Percentiles rank a stretch among this genome's conserved stretches.
These are phyloP conservation scores for Paratinospora sagittata DNA, from an alignment of 164 flowering plant genomes.

Conservation along the genomic window DNA sequence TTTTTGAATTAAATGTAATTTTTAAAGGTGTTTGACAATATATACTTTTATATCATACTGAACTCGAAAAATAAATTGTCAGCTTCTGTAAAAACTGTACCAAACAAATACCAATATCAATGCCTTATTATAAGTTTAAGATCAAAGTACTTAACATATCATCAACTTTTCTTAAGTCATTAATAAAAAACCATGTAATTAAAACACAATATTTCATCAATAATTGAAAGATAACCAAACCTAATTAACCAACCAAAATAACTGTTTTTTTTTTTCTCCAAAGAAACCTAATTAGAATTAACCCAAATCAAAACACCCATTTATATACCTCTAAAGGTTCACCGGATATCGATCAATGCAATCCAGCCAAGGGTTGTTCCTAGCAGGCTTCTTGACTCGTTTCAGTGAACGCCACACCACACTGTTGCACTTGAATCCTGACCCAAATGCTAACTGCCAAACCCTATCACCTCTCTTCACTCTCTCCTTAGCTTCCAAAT, in stretches of 20 bases:
- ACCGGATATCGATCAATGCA: conserved; percentile 52
- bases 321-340: neutral
- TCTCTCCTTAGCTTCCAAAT: conserved; percentile 75
- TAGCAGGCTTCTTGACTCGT: conserved; percentile 41
- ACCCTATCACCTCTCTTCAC: conserved; percentile 73
- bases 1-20: too few species aligned
- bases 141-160: too few species aligned
- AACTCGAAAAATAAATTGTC: too few species aligned
- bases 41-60: too few species aligned
- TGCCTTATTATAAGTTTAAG: too few species aligned
- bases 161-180: too few species aligned
- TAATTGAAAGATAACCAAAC: neutral
- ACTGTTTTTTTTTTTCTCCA: neutral
- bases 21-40: too few species aligned
- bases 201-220: neutral
- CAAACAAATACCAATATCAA: too few species aligned
- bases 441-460: conserved; percentile 91
- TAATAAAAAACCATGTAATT: neutral
- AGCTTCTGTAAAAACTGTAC: too few species aligned
- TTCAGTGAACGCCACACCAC: conserved; percentile 69
- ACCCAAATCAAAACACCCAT: neutral
- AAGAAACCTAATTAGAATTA: too few species aligned
- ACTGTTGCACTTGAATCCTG: conserved; percentile 95
- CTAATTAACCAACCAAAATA: neutral
- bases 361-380: conserved; percentile 74